Conservation (phyloP, 352 stramenopile genomes). For the Pythium apleroticum region DNA sequence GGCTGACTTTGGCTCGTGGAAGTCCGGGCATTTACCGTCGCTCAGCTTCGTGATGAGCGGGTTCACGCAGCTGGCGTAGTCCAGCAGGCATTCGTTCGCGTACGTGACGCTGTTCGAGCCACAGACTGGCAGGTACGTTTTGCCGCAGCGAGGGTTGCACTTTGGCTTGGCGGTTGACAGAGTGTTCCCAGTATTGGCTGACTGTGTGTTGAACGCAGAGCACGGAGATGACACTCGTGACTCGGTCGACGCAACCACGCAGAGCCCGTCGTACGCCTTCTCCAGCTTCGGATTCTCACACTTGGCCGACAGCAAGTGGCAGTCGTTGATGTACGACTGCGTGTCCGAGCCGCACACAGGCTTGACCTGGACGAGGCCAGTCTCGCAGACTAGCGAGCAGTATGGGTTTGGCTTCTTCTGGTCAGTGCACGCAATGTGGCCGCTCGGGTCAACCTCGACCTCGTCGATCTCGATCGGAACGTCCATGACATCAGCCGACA, state of each 20-base stretch:
- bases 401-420: conserved; percentile 6
- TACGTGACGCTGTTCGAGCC: conserved; percentile 67
- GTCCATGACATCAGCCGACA: conserved; percentile 11
- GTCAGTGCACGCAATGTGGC: neutral
- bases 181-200: neutral
- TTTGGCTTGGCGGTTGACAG: conserved; percentile 18
- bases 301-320: conserved; percentile 43
- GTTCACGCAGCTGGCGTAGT: conserved; percentile 46
- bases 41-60: conserved; percentile 34
- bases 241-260: conserved; percentile 5
- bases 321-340: conserved; percentile 40
- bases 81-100: conserved; percentile 55
- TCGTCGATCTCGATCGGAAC: conserved; percentile 16
- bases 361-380: conserved; percentile 21
- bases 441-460: conserved; percentile 6
- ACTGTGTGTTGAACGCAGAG: conserved; percentile 10
- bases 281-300: conserved; percentile 44
- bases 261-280: conserved; percentile 41
- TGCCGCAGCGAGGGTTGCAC: conserved; percentile 50
- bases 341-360: conserved; percentile 43
- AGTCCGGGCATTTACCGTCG: conserved; percentile 40
- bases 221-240: neutral
- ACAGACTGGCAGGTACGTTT: conserved; percentile 51
- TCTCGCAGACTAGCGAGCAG: conserved; percentile 21
- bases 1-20: conserved; percentile 20